Evolutionary conservation across 2,329 filamentous ascomycete species (phyloP).

Genomic region (Beauveria rudraprayagi): DNA sequence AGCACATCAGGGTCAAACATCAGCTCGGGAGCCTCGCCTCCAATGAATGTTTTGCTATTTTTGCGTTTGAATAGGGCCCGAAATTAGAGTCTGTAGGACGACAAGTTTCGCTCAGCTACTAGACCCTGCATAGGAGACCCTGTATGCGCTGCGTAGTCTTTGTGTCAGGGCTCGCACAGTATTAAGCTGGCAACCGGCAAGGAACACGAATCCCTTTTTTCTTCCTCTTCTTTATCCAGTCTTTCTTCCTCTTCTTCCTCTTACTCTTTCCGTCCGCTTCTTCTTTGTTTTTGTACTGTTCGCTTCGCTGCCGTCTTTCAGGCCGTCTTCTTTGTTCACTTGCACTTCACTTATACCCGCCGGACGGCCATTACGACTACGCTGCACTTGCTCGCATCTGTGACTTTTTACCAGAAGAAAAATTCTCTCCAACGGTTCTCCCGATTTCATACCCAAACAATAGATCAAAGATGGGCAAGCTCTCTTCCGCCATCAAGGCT

Average conservation of each 20-base stretch:
- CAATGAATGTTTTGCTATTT: background rate
- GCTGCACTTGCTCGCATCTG: background rate
- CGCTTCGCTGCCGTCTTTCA: background rate
- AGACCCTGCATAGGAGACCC: background rate
- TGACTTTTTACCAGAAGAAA: background rate
- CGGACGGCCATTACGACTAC: background rate
- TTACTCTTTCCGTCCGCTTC: background rate
- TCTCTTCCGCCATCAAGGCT: slow-evolving; percentile 24
- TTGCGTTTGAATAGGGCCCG: background rate
- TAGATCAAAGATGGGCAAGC: slow-evolving; percentile 20
- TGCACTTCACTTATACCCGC: slow-evolving; percentile 6
- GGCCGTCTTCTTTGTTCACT: background rate
- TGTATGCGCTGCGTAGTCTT: background rate
- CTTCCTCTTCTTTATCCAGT: background rate
- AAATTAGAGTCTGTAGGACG: background rate
- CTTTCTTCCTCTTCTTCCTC: background rate
- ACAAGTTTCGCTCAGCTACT: background rate
- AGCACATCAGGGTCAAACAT: slow-evolving; percentile 1
- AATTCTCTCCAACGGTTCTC: background rate
- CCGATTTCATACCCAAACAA: background rate
- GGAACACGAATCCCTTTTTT: background rate
- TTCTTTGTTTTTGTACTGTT: background rate
- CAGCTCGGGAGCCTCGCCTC: background rate
- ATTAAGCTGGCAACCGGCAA: background rate
- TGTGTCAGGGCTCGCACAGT: background rate